phyloP scores from a whole-genome alignment of 306 rosid genomes.

The Boehmeria nivea region DNA sequence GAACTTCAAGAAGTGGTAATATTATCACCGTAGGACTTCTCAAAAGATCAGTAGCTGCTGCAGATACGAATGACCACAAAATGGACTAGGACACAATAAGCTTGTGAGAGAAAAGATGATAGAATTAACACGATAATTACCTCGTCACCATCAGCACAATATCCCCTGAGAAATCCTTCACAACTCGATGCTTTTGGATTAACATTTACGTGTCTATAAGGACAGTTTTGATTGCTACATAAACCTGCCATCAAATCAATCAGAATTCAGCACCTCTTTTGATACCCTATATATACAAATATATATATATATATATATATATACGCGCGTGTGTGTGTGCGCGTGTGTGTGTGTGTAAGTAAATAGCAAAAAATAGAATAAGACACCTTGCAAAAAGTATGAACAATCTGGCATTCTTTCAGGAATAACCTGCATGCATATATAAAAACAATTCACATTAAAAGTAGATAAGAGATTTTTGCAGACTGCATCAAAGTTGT shows the following conservation, averaged over 20 bases:
- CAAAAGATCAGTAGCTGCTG: neutral
- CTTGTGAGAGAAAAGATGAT: neutral
- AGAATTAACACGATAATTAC: constrained; percentile 33
- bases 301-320: no score
- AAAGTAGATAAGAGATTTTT: neutral
- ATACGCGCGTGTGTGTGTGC: no score
- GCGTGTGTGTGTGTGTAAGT: neutral
- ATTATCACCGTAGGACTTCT: neutral
- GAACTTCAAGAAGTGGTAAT: no score
- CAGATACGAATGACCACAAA: neutral
- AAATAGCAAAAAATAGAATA: neutral
- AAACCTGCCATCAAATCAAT: constrained; percentile 68
- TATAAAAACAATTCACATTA: constrained; percentile 15
- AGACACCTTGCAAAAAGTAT: constrained; percentile 79
- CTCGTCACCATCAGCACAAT: constrained; percentile 90
- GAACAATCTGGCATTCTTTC: constrained; percentile 98
- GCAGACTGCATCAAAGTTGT: no score
- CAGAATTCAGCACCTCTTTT: constrained; percentile 33
- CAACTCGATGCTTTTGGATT: constrained; percentile 78
- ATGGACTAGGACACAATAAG: no score
- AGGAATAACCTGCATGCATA: constrained; percentile 69
- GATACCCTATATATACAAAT: constrained; percentile 10
- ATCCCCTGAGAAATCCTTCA: constrained; percentile 91
- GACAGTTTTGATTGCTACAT: constrained; percentile 74
- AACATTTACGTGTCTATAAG: constrained; percentile 93